Evolutionary conservation across 495 filamentous ascomycete genomes (phyloP), one percentile per base, ranked within the genome.

Genomic region (Lepidopterella palustris): DNA sequence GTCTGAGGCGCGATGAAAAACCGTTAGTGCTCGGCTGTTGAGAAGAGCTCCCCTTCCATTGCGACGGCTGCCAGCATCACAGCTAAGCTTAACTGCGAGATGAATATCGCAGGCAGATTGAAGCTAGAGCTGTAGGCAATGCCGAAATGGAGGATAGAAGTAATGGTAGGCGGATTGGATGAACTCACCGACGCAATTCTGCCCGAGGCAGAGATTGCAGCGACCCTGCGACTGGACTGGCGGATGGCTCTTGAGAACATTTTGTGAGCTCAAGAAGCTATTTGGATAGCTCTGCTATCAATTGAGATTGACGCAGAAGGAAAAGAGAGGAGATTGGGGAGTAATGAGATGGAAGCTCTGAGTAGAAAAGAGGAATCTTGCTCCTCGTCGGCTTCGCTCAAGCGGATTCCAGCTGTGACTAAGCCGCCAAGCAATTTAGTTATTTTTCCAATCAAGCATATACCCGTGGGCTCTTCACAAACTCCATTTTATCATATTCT

Each of bases 211-310:
- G 91, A 88, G 80, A 92, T 82, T 77, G 87, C 91, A 78, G 89
- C 89, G 77, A 93, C 87, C 78, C 87, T 86, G 80, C 91, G 90
- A 81, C 86, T 87, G 74, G 89, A 91, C 82, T 93, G 91, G 78
- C 91, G 84, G 79, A 97, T 82, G 82, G 92, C 92, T 87, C 89
- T 96, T 78, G 91, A 90, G 84, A 97, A 92, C 93, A 98, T 97
- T 76, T 84, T 77, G 74, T 67, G 70, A 70, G 74, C 75, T 80
- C 78, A 79, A 78, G 77, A 80, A 73, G 74, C 76, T 76, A 74
- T 76, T 66, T 15, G 49, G 45, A 62, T 53, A 55, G 59, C 51
- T 62, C 63, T 63, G 63, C 67, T 60, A 63, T 61, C 69, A 69
- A 68, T 65, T 65, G 69, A 59, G 59, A 71, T 71, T 63, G 67